phyloP scores from a whole-genome alignment of 768 basidiomycete species.

The Kwoniella shandongensis region DNA sequence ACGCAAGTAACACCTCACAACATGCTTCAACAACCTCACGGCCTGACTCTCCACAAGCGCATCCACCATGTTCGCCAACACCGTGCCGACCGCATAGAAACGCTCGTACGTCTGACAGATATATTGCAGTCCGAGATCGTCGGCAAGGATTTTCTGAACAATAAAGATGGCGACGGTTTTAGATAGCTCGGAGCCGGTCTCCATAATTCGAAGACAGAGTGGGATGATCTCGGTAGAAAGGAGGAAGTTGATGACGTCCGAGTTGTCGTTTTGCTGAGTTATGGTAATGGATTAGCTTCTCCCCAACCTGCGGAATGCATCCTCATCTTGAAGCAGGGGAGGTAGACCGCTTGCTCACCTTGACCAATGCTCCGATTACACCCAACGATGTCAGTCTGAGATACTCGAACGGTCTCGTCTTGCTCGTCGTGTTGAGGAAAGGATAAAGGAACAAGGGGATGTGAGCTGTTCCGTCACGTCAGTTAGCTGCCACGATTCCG shows the following conservation, averaged over 20 bases:
- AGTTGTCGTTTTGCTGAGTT: slow-evolving; percentile 94
- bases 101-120: slow-evolving; percentile 99
- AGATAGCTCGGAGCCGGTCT: slow-evolving; percentile 95
- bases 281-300: not conserved
- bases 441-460: slow-evolving; percentile 94
- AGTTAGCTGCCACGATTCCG: not conserved
- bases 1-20: slow-evolving; percentile 93
- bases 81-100: slow-evolving; percentile 98
- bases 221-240: slow-evolving; percentile 99
- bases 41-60: slow-evolving; percentile 98
- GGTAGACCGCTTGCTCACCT: slow-evolving; percentile 59
- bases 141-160: slow-evolving; percentile 90
- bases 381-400: slow-evolving; percentile 98
- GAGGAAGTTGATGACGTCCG: slow-evolving; percentile 96
- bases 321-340: too few species aligned
- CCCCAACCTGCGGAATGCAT: too few species aligned
- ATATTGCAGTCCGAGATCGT: slow-evolving; percentile 96
- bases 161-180: slow-evolving; percentile 99
- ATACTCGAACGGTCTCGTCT: slow-evolving; percentile 99
- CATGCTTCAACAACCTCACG: slow-evolving; percentile 92
- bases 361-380: slow-evolving; percentile 97
- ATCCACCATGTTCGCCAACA: slow-evolving; percentile 97
- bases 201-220: slow-evolving; percentile 98
- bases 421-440: slow-evolving; percentile 97
- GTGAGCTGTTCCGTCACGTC: slow-evolving; percentile 63